These are phyloP conservation scores for Blastocystis hominis DNA, from an alignment of 352 stramenopile species.

Conservation along the genomic window DNA sequence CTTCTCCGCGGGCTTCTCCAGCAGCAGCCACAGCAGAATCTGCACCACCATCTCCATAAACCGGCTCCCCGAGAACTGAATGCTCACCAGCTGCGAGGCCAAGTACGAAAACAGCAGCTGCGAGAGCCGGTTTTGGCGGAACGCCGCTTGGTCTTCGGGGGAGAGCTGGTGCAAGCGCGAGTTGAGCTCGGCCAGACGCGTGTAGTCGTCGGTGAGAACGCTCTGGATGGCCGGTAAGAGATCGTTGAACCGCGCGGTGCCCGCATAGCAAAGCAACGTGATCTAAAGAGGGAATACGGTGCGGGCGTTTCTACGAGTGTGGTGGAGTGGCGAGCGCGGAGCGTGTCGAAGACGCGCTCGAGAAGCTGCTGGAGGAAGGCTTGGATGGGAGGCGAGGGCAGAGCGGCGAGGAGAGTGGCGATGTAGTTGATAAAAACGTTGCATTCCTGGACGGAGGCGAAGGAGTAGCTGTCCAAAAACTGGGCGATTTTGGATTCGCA, in stretches of 20 bases:
- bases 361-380: background rate
- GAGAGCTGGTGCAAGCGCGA: background rate
- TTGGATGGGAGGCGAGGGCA: background rate
- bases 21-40: background rate
- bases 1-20: background rate
- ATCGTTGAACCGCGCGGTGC: background rate
- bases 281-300: background rate
- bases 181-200: background rate
- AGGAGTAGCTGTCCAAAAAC: background rate
- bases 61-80: background rate
- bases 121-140: background rate
- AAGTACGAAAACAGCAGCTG: background rate
- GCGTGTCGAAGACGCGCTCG: background rate
- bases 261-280: background rate
- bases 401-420: background rate
- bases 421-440: slow-evolving; percentile 36
- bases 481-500: background rate
- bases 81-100: background rate
- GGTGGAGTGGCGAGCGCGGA: background rate
- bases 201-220: background rate
- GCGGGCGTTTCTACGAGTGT: background rate
- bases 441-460: background rate
- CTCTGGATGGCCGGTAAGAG: background rate
- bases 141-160: background rate
- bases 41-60: background rate